Base-by-base conservation (phyloP, 495 filamentous ascomycete genomes). In the Daldinia grandis region DNA sequence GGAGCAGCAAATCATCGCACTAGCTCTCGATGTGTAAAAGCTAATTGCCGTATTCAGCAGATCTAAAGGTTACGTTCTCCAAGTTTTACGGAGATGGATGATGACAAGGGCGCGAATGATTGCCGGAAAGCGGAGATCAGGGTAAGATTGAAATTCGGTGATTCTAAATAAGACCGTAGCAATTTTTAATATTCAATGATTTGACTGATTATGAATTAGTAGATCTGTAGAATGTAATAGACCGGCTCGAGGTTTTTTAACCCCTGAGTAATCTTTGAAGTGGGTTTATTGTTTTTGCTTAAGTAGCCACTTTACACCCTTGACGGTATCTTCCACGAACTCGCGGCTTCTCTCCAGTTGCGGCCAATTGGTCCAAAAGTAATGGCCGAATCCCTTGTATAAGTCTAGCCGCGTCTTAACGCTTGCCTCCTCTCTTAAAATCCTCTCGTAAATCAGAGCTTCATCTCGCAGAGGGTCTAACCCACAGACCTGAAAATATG, bases 371-470 rank as follows among this genome's bases (percentile, higher is more conserved):
- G 72, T 73, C 82, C 81, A 82, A 40, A 82, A 82, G 9, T 78
- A 76, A 76, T 84, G 81, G 21, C 79, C 80, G n/a, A 83, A 74
- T 0, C 81, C 82, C 51, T 79, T 77, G 60, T 81, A 84, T 1
- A 83, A 12, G 68, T 81, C 77, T 12, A 78, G 31, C 50, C 64
- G 57, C 8, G 81, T 82, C 61, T 72, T 65, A 8, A 82, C 64
- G 0, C 74, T 74, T 9, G 57, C 68, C 9, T 81, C 75, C 42
- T 79, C 76, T 27, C 74, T 75, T 58, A 84, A 63, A 12, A 82
- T 59, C 53, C 74, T 61, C 55, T 82, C 81, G 62, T 83, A 82
- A 4, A 84, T 74, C 30, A 83, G 62, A 0, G 72, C 79, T 25
- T 82, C 81, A 42, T 84, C 82, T 15, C 82, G 68, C 1, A 80